Evolutionary conservation across 1,284 basidiomycete genomes (phyloP).

Genomic region (Farysia itapuensis): DNA sequence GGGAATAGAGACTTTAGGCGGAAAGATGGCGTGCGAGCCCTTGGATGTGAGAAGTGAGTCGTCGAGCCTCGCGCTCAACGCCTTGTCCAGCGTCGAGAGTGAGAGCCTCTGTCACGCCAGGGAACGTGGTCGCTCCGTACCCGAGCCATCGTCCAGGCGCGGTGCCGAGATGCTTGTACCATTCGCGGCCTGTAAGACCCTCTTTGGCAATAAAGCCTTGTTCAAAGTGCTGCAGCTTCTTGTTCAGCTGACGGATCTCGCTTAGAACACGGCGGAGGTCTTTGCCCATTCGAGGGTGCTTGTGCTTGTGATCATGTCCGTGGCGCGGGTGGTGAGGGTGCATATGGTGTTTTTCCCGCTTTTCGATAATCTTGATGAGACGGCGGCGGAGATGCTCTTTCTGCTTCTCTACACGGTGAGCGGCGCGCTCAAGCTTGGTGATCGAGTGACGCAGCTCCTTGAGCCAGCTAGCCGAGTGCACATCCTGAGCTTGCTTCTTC

Average conservation of each 20-base stretch:
- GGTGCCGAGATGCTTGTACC: conserved; percentile 82
- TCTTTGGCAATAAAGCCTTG: conserved; percentile 75
- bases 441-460: conserved; percentile 8
- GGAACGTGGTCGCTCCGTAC: conserved; percentile 84
- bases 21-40: neutral
- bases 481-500: conserved; percentile 2
- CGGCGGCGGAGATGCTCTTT: conserved; percentile 11
- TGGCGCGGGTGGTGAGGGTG: neutral
- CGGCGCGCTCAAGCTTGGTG: conserved; percentile 10
- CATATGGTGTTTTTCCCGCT: conserved; percentile 1
- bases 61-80: conserved; percentile 33
- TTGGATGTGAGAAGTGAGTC: conserved; percentile 34
- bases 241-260: conserved; percentile 71
- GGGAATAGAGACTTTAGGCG: no score
- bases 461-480: conserved; percentile 6
- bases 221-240: conserved; percentile 75
- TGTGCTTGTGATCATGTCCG: neutral
- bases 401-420: conserved; percentile 11
- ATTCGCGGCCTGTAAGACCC: conserved; percentile 71
- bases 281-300: neutral
- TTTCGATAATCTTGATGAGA: conserved; percentile 10
- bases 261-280: conserved; percentile 60
- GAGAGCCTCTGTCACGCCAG: conserved; percentile 71
- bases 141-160: conserved; percentile 86
- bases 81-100: conserved; percentile 52